These are phyloP conservation scores for Intubia oerlemansii DNA, from an alignment of 2,329 filamentous ascomycete species.

Conservation along the genomic window DNA sequence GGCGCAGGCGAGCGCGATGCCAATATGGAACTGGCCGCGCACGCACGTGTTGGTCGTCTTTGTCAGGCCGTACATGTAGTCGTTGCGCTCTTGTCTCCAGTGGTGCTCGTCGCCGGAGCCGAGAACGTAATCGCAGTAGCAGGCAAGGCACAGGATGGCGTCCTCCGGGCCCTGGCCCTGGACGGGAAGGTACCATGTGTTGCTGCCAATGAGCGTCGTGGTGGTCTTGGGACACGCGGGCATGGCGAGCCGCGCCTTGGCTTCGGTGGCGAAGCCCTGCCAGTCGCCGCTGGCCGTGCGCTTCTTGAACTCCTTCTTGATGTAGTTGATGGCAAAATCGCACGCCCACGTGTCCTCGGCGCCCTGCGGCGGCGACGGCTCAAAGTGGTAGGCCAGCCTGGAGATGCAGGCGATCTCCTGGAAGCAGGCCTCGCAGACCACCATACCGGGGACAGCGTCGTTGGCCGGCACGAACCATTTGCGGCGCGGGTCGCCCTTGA, in stretches of 20 bases:
- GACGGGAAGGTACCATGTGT: constrained; percentile 15
- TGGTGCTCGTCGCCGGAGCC: constrained; percentile 9
- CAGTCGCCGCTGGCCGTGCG: constrained; percentile 12
- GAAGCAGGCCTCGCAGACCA: constrained; percentile 19
- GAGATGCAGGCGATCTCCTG: constrained; percentile 13
- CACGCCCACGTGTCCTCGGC: constrained; percentile 15
- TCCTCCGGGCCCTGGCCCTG: constrained; percentile 8
- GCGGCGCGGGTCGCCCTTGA: constrained; percentile 9
- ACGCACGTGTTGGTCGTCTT: constrained; percentile 7
- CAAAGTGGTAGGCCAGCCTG: constrained; percentile 13
- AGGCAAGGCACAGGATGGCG: constrained; percentile 15
- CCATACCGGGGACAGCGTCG: constrained; percentile 13
- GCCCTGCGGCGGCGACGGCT: constrained; percentile 9
- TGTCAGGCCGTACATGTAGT: too few relatives aligned
- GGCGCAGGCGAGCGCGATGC: constrained; percentile 13
- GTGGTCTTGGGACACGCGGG: constrained; percentile 1
- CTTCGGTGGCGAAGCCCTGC: constrained; percentile 13
- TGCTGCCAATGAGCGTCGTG: neutral
- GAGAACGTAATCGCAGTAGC: constrained; percentile 16
- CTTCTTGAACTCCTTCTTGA: constrained; percentile 12
- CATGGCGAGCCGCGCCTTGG: constrained; percentile 7
- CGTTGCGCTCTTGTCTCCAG: constrained; percentile 7
- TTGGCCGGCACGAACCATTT: constrained; percentile 14
- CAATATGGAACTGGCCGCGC: constrained; percentile 11
- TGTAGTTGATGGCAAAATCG: constrained; percentile 13